Conservation (phyloP, 129 eudicot species). For the Mikania micrantha region DNA sequence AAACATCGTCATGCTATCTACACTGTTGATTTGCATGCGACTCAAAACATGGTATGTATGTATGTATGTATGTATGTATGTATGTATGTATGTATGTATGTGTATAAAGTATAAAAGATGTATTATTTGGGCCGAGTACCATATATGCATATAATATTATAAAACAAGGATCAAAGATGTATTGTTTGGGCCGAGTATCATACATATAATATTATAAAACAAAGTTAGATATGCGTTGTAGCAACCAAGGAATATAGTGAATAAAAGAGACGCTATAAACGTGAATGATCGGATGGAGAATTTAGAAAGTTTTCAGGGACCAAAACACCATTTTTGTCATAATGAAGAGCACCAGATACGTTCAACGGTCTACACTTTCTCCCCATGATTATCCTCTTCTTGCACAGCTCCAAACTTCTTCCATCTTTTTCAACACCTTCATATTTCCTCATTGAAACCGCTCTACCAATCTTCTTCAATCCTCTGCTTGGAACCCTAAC, state of each 20-base stretch:
- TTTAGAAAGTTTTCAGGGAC: conserved; percentile 31
- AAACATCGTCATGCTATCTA: too few relatives aligned
- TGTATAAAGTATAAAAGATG: too few relatives aligned
- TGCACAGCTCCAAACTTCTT: conserved; percentile 31
- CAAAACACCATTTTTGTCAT: conserved; percentile 41
- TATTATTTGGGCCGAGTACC: too few relatives aligned
- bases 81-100: too few relatives aligned
- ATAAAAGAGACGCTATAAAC: not conserved
- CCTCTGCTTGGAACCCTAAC: conserved; percentile 22
- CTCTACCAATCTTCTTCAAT: conserved; percentile 12
- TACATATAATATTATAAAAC: not conserved
- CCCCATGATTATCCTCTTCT: conserved; percentile 55
- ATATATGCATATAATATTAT: too few relatives aligned
- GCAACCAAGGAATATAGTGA: too few relatives aligned
- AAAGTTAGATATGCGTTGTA: too few relatives aligned
- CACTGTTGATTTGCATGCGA: too few relatives aligned
- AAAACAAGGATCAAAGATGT: too few relatives aligned
- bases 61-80: too few relatives aligned
- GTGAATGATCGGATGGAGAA: conserved; percentile 9
- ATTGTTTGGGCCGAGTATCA: not conserved
- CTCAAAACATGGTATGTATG: too few relatives aligned
- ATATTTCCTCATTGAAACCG: conserved; percentile 14
- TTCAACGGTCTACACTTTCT: conserved; percentile 38
- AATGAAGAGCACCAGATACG: conserved; percentile 41
- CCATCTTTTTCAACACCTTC: not conserved